Evolutionary conservation across 2,329 filamentous ascomycete genomes (phyloP), one percentile per base, ranked within the genome.

Genomic region (Waltergamsia citrina): DNA sequence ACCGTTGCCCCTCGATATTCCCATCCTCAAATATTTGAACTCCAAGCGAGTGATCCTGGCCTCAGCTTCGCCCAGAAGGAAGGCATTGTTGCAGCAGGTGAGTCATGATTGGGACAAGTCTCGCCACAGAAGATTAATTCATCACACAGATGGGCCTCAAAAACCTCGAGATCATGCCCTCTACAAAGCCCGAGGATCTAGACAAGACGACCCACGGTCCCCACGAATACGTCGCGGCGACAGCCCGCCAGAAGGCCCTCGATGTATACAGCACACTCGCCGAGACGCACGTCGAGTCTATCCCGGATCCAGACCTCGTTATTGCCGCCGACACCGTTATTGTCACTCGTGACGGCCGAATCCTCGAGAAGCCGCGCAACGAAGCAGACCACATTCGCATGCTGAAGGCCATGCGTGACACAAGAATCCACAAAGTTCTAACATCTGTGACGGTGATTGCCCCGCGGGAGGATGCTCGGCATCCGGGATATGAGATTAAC

Each of bases 271-370:
- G 62, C 34, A 47, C 53, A 4, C 62, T 59, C 4, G 46, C 76
- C 12, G 53, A 59, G 36, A 56, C 51, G n/a, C 50, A 67, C 30
- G 46, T 62, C 12, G 54, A 55, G 28, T 60, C 66, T 6, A 59
- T 63, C 27, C 60, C 59, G 10, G 92, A 95, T 45, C 87, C 87
- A 0, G 81, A 78, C 6, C 68, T 96, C 12, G 85, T 96, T 38
- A 80, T 96, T 38, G 79, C 87, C 0, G 90, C 90, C 23, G 90
- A 96, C 55, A 96, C 92, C 0, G 69, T 98, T 36, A 85, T 98
- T 41, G 83, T 92, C 11, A 81, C 78, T 8, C 70, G 75, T 9
- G 64, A 73, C 26, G 88, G 88, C 1, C 67, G 73, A 34, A 85
- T 98, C 34, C 64, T 98, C 3, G 92, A 98, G 67, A 98, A 98